Conservation (phyloP, 805 yeast genomes). For the Cyberlindnera xishuangbannaensis region DNA sequence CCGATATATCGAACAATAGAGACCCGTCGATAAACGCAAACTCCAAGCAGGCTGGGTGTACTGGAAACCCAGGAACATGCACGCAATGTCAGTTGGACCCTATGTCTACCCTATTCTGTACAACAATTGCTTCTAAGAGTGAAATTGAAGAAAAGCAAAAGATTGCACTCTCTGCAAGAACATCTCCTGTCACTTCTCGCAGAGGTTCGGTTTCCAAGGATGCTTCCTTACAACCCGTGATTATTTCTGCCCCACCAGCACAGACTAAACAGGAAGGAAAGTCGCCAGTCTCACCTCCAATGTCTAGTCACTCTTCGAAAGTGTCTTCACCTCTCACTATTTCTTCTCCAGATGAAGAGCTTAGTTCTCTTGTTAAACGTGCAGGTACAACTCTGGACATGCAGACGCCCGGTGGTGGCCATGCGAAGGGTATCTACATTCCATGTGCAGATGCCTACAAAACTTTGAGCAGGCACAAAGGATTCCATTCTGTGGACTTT, state of each 20-base stretch:
- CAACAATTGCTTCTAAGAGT: slow-evolving; percentile 62
- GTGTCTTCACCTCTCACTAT: slow-evolving; percentile 24
- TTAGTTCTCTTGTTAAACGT: slow-evolving; percentile 19
- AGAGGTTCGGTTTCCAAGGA: slow-evolving; percentile 3
- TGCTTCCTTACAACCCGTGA: too few species aligned
- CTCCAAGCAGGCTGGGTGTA: slow-evolving; percentile 43
- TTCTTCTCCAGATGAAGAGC: slow-evolving; percentile 20
- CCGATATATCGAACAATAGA: too few species aligned
- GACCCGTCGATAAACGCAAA: too few species aligned
- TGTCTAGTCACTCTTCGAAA: slow-evolving; percentile 22
- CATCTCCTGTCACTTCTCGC: slow-evolving; percentile 3
- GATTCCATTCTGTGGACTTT: slow-evolving; percentile 68
- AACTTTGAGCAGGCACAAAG: slow-evolving; percentile 76
- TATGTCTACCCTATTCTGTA: slow-evolving; percentile 81
- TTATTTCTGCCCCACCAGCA: too few species aligned
- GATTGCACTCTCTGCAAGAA: slow-evolving; percentile 6
- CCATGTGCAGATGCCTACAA: slow-evolving; percentile 90
- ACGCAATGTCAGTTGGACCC: slow-evolving; percentile 80
- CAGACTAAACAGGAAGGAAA: slow-evolving; percentile 4
- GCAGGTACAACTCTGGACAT: slow-evolving; percentile 7
- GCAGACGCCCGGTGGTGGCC: slow-evolving; percentile 12
- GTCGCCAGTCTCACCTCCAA: slow-evolving; percentile 26
- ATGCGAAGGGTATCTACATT: slow-evolving; percentile 48
- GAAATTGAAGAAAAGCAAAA: slow-evolving; percentile 16
- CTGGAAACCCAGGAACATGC: slow-evolving; percentile 88